Conservation (phyloP, 2,329 filamentous ascomycete species). For the Clonostachys chloroleuca region DNA sequence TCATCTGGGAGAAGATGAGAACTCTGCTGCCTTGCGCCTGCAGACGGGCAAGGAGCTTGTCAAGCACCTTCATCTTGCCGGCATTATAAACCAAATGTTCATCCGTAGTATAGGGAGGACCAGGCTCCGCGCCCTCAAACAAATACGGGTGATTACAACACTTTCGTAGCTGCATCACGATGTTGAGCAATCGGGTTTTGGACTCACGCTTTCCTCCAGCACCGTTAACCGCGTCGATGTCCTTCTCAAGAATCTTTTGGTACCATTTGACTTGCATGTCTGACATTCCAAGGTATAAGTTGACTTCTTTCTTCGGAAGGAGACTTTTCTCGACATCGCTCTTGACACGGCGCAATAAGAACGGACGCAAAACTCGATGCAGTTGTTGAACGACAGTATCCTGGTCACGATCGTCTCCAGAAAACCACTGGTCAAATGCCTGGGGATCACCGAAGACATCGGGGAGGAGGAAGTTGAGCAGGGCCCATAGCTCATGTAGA, state of each 20-base stretch:
- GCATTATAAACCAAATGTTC: conserved; percentile 92
- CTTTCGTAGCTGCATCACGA: conserved; percentile 98
- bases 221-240: conserved; percentile 97
- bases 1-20: conserved; percentile 99
- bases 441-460: conserved; percentile 97
- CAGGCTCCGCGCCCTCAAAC: conserved; percentile 95
- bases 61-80: conserved; percentile 95
- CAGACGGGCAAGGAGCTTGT: conserved; percentile 83
- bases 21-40: conserved; percentile 85
- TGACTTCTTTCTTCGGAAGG: conserved; percentile 94
- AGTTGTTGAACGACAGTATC: conserved; percentile 95
- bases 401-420: conserved; percentile 81
- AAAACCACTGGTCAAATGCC: conserved; percentile 98
- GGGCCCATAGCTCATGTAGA: conserved; percentile 92
- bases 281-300: conserved; percentile 96
- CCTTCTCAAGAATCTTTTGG: conserved; percentile 97
- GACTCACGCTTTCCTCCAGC: conserved; percentile 95
- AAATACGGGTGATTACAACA: conserved; percentile 99
- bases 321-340: conserved; percentile 97
- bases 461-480: conserved; percentile 95
- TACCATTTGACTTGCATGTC: conserved; percentile 99
- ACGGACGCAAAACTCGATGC: conserved; percentile 87
- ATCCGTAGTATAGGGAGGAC: conserved; percentile 95
- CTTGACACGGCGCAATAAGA: conserved; percentile 93
- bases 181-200: conserved; percentile 94